Base-by-base conservation (phyloP, 139 green algal genomes). In the Eudorina sp. region DNA sequence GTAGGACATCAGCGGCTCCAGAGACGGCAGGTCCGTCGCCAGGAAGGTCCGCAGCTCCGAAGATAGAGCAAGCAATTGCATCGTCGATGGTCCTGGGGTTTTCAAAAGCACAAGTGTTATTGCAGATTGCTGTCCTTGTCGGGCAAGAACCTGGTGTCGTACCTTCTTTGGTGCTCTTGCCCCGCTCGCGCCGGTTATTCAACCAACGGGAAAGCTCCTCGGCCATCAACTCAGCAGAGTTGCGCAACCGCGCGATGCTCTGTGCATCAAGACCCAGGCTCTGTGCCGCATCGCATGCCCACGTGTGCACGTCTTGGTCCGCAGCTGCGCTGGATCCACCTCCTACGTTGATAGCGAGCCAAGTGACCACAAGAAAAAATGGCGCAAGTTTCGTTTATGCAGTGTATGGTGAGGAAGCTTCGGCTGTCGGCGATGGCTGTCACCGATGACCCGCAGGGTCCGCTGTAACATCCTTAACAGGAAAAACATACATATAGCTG, bases 131-230 rank as follows among this genome's bases (percentile, higher is more conserved):
- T n/a, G n/a, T n/a, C n/a, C n/a, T n/a, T n/a, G n/a, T n/a, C n/a
- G n/a, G n/a, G n/a, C n/a, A n/a, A n/a, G n/a, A n/a, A n/a, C n/a
- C n/a, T n/a, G n/a, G n/a, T n/a, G n/a, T n/a, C 79, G 16, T 53
- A 76, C 79, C 79, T 1, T 76, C 79, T 41, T 86, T 86, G 51
- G 13, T 36, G 48, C 31, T 25, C 79, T 86, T 86, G 40, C 79
- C 79, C 1, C 60, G 62, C 0, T 16, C 2, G 40, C 64, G 62
- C 43, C 62, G 31, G 2, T 69, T n/a, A 29, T 31, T 51, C n/a
- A 79, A 14, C 62, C 64, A 25, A 1, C 38, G 11, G 11, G 41
- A 62, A 18, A 87, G 45, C 64, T 87, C 81, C 62, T 66, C 64
- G 0, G 45, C 81, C 81, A 87, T 87, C 45, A 68, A 4, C 64